These are phyloP conservation scores for Hyphopichia pseudoburtonii DNA, from an alignment of 1,139 yeast species.

Conservation along the genomic window DNA sequence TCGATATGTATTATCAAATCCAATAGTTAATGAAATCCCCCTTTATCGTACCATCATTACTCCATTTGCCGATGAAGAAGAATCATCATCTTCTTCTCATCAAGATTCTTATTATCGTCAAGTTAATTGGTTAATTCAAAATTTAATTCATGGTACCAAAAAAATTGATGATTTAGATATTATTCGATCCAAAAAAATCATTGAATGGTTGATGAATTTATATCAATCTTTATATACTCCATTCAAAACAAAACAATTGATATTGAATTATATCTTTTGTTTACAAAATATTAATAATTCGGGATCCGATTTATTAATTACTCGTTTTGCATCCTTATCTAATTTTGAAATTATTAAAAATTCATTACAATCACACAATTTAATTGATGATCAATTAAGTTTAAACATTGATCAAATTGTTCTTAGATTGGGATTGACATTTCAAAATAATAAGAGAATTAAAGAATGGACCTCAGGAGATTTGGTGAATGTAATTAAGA, in stretches of 20 bases:
- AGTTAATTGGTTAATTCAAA: constrained; percentile 63
- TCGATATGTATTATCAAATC: constrained; percentile 59
- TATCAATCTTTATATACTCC: constrained; percentile 49
- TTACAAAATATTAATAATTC: constrained; percentile 53
- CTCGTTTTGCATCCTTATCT: constrained; percentile 61
- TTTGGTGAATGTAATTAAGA: constrained; percentile 39
- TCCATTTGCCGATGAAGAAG: constrained; percentile 29
- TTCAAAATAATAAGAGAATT: constrained; percentile 52
- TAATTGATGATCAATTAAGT: constrained; percentile 33
- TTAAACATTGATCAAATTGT: constrained; percentile 49
- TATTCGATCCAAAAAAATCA: constrained; percentile 50
- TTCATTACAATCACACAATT: constrained; percentile 13
- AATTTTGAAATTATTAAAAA: constrained; percentile 43
- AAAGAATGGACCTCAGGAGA: constrained; percentile 63
- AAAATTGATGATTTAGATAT: constrained; percentile 51
- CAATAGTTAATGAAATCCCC: constrained; percentile 66
- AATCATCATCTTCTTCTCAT: constrained; percentile 26
- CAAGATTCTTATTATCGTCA: constrained; percentile 62
- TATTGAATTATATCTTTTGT: constrained; percentile 45
- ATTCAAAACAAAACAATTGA: constrained; percentile 35
- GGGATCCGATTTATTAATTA: constrained; percentile 61
- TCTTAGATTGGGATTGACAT: constrained; percentile 42
- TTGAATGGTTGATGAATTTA: constrained; percentile 69
- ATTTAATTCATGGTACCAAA: constrained; percentile 46
- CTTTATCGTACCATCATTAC: constrained; percentile 49